phyloP scores from a whole-genome alignment of 306 rosid genomes.

The Argentina anserina region DNA sequence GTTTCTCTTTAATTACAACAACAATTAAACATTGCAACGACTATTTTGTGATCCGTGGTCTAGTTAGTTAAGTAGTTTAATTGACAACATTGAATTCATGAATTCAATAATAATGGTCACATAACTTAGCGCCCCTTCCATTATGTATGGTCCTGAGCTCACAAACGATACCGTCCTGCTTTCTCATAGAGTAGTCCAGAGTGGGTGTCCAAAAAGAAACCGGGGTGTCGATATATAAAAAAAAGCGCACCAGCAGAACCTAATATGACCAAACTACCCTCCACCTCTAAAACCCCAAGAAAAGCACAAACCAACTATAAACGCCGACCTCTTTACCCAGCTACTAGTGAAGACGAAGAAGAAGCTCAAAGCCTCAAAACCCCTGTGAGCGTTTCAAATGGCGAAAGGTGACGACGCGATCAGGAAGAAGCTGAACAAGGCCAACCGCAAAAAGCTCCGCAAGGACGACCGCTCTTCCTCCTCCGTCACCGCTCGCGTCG shows the following conservation, averaged over 20 bases:
- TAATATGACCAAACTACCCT: neutral
- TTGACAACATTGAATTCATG: too few relatives aligned
- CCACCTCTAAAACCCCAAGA: neutral
- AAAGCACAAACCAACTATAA: neutral
- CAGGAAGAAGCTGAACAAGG: constrained; percentile 58
- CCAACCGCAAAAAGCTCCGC: constrained; percentile 46
- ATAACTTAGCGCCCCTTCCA: too few relatives aligned
- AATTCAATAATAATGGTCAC: too few relatives aligned
- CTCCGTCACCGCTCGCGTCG: constrained; percentile 61
- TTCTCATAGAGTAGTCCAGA: too few relatives aligned
- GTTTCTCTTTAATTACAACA: too few relatives aligned
- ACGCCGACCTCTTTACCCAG: constrained; percentile 19
- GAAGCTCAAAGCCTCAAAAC: neutral
- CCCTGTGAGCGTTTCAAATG: constrained; percentile 35
- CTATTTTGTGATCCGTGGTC: too few relatives aligned
- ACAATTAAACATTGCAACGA: too few relatives aligned
- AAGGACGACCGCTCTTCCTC: constrained; percentile 32
- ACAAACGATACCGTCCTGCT: too few relatives aligned
- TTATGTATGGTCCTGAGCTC: too few relatives aligned
- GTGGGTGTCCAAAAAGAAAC: neutral
- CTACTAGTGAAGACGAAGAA: neutral
- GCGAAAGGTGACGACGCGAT: constrained; percentile 75
- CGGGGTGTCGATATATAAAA: neutral
- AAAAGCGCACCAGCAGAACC: neutral
- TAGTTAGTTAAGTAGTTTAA: too few relatives aligned